Evolutionary conservation across 2,329 filamentous ascomycete genomes (phyloP), one percentile per base, ranked within the genome.

Genomic region (Pseudogymnoascus sp.): DNA sequence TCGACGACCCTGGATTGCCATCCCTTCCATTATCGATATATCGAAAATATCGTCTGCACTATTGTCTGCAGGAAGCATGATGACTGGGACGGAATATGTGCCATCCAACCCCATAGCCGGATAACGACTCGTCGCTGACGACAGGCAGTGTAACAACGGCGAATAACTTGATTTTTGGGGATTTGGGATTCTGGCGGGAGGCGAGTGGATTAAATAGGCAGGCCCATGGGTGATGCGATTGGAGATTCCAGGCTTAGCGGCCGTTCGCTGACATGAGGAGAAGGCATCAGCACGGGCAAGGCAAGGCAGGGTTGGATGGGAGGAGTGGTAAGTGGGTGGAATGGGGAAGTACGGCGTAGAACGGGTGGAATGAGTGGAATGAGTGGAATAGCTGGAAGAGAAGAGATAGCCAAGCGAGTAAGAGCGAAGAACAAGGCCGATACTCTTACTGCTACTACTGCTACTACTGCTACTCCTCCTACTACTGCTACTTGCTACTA

Each of bases 181-280:
- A 57, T 57, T 54, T n/a, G n/a, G 25, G 51, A 34, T 57, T 57
- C 4, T 34, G 51, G 51, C 11, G 51, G 51, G 51, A 57, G 28
- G 51, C 28, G 28, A 57, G 51, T 57, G 51, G 51, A 57, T 57
- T 57, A 57, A 57, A 57, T 57, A 57, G 51, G 51, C 28, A 57
- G 51, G n/a, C 28, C 11, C 8, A 14, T 31, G 28, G 28, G 28
- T 2, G 25, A 57, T 34, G 51, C 28, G 51, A 57, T 57, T 57
- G 51, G 51, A 34, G 28, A 34, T 13, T 34, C 19, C n/a, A 14
- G n/a, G 28, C n/a, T 34, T 34, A 19, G 25, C 28, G 51, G 51
- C 51, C 51, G 51, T 6, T 51, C 31, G 31, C 13, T 45, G n/a
- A 57, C 19, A 7, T 57, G 25, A 16, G 48, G 51, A 34, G 51